Conservation (phyloP, 495 filamentous ascomycete genomes). For the Parathielavia appendiculata region DNA sequence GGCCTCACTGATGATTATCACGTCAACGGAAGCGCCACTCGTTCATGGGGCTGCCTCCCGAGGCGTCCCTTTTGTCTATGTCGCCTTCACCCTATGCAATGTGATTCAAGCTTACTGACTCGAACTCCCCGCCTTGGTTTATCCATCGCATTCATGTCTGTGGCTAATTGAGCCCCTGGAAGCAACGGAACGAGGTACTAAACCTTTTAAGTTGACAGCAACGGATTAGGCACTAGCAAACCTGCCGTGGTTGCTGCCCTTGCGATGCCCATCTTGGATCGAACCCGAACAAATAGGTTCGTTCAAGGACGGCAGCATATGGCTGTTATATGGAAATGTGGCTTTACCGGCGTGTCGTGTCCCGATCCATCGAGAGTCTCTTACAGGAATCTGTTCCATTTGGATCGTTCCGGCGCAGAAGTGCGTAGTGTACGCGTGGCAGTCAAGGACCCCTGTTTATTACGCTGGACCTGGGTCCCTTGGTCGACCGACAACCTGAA, state of each 20-base stretch:
- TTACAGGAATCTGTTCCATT: not conserved
- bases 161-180: no score
- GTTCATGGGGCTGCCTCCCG: no score
- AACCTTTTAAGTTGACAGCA: no score
- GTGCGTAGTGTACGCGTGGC: not conserved
- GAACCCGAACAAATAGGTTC: not conserved
- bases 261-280: not conserved
- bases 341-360: not conserved
- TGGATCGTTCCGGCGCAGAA: not conserved
- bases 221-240: no score
- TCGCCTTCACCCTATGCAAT: no score
- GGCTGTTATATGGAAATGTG: not conserved
- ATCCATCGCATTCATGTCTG: not conserved
- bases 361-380: not conserved
- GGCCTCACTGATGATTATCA: no score
- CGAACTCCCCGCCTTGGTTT: no score
- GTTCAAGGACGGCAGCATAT: not conserved
- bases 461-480: constrained; percentile 13
- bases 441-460: constrained; percentile 10
- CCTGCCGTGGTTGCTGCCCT: not conserved
- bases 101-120: no score
- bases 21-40: no score
- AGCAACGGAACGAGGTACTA: no score
- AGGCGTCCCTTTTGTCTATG: no score
- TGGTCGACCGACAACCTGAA: constrained; percentile 21